These are phyloP conservation scores for Capronia epimyces DNA, from an alignment of 2,329 filamentous ascomycete genomes.

Conservation along the genomic window DNA sequence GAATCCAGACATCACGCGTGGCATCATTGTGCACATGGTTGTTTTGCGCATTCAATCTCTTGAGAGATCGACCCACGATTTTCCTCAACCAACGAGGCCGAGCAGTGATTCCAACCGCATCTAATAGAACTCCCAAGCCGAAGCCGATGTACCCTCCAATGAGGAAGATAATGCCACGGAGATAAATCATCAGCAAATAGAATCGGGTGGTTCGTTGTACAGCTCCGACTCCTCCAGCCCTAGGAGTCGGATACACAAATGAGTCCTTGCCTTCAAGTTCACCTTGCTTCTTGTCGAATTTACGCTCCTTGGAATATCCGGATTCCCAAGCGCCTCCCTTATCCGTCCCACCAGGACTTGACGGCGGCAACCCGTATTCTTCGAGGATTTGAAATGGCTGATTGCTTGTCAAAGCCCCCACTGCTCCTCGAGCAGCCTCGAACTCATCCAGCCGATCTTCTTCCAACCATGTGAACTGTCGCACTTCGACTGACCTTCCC, in stretches of 20 bases:
- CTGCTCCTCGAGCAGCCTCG: conserved; percentile 45
- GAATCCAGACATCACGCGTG: conserved; percentile 50
- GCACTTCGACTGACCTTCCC: conserved; percentile 67
- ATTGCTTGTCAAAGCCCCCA: conserved; percentile 14
- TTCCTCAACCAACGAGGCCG: conserved; percentile 59
- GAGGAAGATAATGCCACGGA: conserved; percentile 67
- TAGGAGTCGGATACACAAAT: conserved; percentile 35
- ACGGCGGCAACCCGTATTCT: conserved; percentile 30
- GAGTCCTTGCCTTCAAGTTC: conserved; percentile 25
- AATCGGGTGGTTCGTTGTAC: conserved; percentile 72
- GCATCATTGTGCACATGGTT: conserved; percentile 23
- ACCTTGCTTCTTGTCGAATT: conserved; percentile 37
- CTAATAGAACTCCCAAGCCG: conserved; percentile 50
- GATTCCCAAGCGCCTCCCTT: conserved; percentile 38
- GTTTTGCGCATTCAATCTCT: conserved; percentile 25
- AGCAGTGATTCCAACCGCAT: conserved; percentile 55
- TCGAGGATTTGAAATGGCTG: conserved; percentile 31
- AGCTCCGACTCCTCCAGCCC: conserved; percentile 65
- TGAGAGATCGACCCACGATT: conserved; percentile 32
- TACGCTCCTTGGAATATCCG: conserved; percentile 44
- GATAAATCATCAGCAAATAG: conserved; percentile 66
- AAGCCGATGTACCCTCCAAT: conserved; percentile 55
- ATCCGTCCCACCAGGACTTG: conserved; percentile 33
- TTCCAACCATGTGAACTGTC: conserved; percentile 82
- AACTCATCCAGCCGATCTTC: conserved; percentile 76